Evolutionary conservation across 31 red algal genomes (phyloP).

Genomic region (Porphyra umbilicalis): DNA sequence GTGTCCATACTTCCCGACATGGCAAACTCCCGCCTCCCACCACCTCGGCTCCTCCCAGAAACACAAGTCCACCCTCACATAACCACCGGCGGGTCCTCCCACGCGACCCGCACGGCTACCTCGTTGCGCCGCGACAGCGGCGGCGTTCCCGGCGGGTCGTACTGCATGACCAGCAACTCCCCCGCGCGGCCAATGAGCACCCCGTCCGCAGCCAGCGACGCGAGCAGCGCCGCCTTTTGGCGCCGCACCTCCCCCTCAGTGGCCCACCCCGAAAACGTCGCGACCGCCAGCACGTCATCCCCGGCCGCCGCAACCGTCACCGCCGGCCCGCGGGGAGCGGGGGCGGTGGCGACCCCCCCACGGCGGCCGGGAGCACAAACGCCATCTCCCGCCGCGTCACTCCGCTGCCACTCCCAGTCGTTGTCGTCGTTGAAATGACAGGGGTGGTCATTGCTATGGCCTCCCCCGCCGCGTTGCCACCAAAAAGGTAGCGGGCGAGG

Average conservation of each 20-base stretch:
- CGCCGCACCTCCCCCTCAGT: conserved; percentile 4
- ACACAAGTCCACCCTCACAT: neutral
- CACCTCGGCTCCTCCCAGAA: no score
- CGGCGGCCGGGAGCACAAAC: neutral
- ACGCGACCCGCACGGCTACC: neutral
- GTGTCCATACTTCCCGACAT: no score
- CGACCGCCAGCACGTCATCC: neutral
- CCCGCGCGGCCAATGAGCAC: neutral
- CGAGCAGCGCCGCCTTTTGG: neutral
- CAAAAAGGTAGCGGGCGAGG: conserved; percentile 5
- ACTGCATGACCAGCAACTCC: neutral
- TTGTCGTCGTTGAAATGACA: neutral
- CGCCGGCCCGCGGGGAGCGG: neutral
- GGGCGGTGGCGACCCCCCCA: neutral
- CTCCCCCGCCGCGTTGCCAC: neutral
- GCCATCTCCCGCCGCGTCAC: neutral
- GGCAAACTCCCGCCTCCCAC: no score
- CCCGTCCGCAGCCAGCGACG: neutral
- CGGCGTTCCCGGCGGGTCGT: neutral
- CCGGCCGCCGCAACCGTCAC: neutral
- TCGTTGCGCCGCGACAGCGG: conserved; percentile 3
- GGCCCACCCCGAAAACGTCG: neutral
- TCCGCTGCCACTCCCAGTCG: neutral
- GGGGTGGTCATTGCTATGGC: conserved; percentile 4
- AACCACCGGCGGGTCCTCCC: neutral